Base-by-base conservation (phyloP, 2,329 filamentous ascomycete species). In the Sordariomycetes sp. region DNA sequence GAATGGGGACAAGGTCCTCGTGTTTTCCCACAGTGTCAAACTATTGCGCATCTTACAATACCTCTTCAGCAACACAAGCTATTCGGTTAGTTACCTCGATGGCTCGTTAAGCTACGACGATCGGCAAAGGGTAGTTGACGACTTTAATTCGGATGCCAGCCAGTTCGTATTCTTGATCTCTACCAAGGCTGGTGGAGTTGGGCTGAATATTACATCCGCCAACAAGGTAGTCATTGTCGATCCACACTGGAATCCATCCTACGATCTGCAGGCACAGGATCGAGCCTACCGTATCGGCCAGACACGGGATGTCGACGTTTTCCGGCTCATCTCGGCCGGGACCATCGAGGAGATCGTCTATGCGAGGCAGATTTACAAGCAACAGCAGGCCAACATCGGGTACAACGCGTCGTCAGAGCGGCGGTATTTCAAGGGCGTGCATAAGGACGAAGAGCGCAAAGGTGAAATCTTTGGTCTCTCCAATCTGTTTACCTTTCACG, bases 201-300 rank as follows among this genome's bases (percentile, higher is more conserved):
- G 94, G 0, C 76, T 99, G 32, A 99, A 99, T 67, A 97, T 99
- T 66, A 96, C 92, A 0, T 94, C 90, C 1, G 94, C 94, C 1
- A 99, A 99, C 72, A 97, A 97, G 71, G 94, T 99, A 0, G 92
- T 99, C 48, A 89, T 99, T 39, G 85, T 97, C 53, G 94, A 97
- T 67, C 94, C 94, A 0, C 94, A 97, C 65, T 99, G 94, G 94
- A 99, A 99, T 62, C 94, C 94, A 0, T 82, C 89, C 1, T 92
- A 94, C 63, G 94, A 99, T 65, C 78, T 97, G 0, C 94, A 99
- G 69, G 94, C 94, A 0, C 94, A 99, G 70, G 94, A 99, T 66
- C 84, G 94, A 55, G 94, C 94, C 2, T 97, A 99, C 67, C 86
- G 94, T 55, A 97, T 99, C 61, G 94, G 94, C 0, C 94, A 99